Conservation (phyloP, 2,329 filamentous ascomycete species). For the Pseudogymnoascus sp. region DNA sequence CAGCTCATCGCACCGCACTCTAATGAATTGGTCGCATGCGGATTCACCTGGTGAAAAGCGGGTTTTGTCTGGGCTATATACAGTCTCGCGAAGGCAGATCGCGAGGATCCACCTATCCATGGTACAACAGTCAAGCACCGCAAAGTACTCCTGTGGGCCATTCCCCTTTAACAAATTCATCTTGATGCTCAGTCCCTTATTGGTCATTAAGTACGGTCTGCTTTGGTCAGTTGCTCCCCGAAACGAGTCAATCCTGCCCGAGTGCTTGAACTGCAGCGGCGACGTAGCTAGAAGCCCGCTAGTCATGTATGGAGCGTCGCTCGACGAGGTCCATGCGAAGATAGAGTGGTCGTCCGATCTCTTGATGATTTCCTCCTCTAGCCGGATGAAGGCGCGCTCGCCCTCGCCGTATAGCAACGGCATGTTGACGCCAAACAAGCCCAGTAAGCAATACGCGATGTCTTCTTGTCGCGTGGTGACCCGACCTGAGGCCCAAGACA, state of each 20-base stretch:
- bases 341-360: slow-evolving; percentile 30
- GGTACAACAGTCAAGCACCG: neutral
- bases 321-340: slow-evolving; percentile 22
- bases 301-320: neutral
- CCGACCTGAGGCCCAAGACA: neutral
- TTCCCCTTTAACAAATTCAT: neutral
- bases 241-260: neutral
- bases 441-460: slow-evolving; percentile 30
- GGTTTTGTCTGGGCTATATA: neutral
- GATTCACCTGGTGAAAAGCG: neutral
- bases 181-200: neutral
- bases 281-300: neutral
- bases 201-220: neutral
- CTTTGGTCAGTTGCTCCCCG: neutral
- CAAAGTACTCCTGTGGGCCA: neutral
- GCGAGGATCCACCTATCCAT: neutral
- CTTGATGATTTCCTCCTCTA: slow-evolving; percentile 31
- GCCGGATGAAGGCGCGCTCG: slow-evolving; percentile 26
- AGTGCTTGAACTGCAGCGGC: neutral
- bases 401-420: slow-evolving; percentile 31
- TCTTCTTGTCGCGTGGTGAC: slow-evolving; percentile 11
- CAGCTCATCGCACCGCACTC: neutral
- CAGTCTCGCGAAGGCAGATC: neutral
- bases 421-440: slow-evolving; percentile 31
- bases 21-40: neutral